phyloP scores from a whole-genome alignment of 148 eudicot genomes.

The Arctostaphylos glauca region DNA sequence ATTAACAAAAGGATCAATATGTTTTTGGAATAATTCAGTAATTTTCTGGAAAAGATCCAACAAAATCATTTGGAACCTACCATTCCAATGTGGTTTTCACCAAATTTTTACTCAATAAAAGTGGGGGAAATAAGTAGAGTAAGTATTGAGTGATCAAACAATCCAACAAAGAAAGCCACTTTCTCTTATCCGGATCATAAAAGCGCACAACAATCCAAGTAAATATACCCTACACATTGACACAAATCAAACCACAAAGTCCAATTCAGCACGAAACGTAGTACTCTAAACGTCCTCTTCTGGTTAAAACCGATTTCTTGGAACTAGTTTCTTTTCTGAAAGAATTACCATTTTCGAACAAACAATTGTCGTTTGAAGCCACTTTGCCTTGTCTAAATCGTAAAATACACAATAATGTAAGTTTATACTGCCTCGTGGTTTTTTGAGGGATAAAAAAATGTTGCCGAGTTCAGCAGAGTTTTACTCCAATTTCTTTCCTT shows the following conservation, averaged over 20 bases:
- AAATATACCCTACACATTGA: not conserved
- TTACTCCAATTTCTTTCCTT: too few species aligned
- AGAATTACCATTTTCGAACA: not conserved
- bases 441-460: not conserved
- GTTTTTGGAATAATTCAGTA: not conserved
- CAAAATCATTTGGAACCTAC: not conserved
- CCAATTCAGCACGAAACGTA: not conserved
- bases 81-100: too few species aligned
- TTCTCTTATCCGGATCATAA: not conserved
- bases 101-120: too few species aligned
- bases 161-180: not conserved
- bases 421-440: not conserved
- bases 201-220: not conserved
- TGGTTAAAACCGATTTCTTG: not conserved
- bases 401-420: not conserved
- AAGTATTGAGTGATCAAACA: not conserved
- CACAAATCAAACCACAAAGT: not conserved
- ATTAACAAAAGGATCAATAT: not conserved
- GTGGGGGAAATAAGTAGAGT: too few species aligned
- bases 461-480: too few species aligned
- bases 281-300: not conserved
- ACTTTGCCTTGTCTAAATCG: not conserved
- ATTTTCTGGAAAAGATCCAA: not conserved
- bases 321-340: not conserved
- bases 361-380: not conserved